Base-by-base conservation (phyloP, 116 monocot species). In the Papilionanthe hybrid region DNA sequence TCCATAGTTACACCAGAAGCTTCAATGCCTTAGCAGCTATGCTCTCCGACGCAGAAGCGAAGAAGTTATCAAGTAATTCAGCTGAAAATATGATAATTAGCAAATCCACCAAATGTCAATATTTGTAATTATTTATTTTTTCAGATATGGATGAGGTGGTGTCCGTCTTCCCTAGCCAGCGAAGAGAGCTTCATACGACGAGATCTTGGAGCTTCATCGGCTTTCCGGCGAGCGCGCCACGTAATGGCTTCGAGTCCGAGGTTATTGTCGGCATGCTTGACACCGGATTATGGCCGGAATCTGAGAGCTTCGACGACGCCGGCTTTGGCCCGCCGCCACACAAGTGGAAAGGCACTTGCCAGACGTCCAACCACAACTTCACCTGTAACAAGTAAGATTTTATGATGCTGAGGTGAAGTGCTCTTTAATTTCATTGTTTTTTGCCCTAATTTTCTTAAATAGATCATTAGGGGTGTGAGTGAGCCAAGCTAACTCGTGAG, bases 321-420 rank as follows among this genome's bases (percentile, higher is more conserved):
- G 86, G 82, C 8, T 48, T 82, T 48, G 86, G 82, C 9, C 79
- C 82, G 28, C 86, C 79, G 0, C 86, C 86, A 7, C 75, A 44
- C 42, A 86, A 76, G 73, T 86, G 86, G 86, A 86, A 82, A 56
- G 86, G 86, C 8, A 13, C 75, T 9, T 86, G 86, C 71, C 55
- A 81, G 13, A 53, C 53, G 23, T 43, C 57, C 55, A 74, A 71
- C 23, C 6, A 44, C 25, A 80, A 80, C 63, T 77, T 84, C 57
- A 84, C 76, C 10, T 86, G 86, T 58, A 86, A 86, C 79, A 84
- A 84, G 83, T 81, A 60, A 25, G n/a, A 53, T 18, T 17, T 18
- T 17, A 4, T 45, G 4, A 3, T 15, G 3, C 2, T 53, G 17
- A 4, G 17, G 53, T 53, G 53, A 18, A 53, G 53, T 15, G 15